Evolutionary conservation across 106 monocot species (phyloP), one percentile per base, ranked within the genome.

Genomic region (Dendrobium catenatum): DNA sequence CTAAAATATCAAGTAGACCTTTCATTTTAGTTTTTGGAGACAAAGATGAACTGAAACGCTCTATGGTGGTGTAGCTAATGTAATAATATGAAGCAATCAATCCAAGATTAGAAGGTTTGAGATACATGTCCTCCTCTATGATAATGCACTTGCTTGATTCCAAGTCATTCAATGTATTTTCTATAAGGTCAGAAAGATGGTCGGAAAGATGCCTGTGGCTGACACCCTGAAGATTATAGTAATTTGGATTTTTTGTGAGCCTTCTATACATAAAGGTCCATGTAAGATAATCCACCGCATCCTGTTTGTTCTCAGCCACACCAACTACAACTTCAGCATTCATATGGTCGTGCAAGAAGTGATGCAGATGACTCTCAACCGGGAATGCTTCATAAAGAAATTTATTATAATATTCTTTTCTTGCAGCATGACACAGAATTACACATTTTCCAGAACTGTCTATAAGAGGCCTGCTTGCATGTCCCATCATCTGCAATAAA

Each of bases 341-440:
- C 61, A 99, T 33, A 75, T 99, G 89, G 59, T 99, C 95, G 78
- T 99, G 99, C 55, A 99, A 78, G 51, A 87, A 99, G 80, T 93
- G 93, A 37, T 99, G 95, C 41, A 99, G 84, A 85, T 95, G 93
- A 40, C 99, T 99, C 91, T 99, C 99, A 70, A 99, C 93, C 75
- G 99, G 99, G 82, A 99, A 95, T 43, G 99, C 95, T 81, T 99
- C 99, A 44, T 95, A 95, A n/a, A 99, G 87, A 73, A 99, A 99
- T 72, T 99, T 99, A 81, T 95, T 99, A 58, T 99, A 99, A 83
- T 99, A 99, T 67, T 99, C 99, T 77, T 99, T 95, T 20, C 93
- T 75, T 42, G 99, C 93, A 44, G 95, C 93, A 83, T 99, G 95
- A 81, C 99, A 99, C 19, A 99, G 86, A 42, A 99, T 99, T 8